phyloP scores from a whole-genome alignment of 2,329 filamentous ascomycete genomes.

The Calonectria pteridis region DNA sequence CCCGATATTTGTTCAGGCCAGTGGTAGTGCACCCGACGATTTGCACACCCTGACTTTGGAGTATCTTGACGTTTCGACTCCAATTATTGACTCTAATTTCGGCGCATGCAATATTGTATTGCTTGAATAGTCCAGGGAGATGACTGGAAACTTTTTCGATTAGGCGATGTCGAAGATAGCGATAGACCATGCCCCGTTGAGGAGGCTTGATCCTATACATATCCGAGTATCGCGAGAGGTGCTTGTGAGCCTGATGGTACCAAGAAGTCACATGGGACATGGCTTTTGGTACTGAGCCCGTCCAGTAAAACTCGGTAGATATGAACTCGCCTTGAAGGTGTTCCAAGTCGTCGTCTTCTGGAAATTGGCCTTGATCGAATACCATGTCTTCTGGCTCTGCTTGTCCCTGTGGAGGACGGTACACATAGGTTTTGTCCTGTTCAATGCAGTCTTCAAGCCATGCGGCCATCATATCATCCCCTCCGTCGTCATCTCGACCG shows the following conservation, averaged over 20 bases:
- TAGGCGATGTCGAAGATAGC: slow-evolving; percentile 68
- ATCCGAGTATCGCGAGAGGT: slow-evolving; percentile 53
- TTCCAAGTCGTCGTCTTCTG: slow-evolving; percentile 47
- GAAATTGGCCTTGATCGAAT: slow-evolving; percentile 8
- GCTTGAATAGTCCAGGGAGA: slow-evolving; percentile 63
- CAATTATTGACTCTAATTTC: slow-evolving; percentile 69
- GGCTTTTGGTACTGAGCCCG: slow-evolving; percentile 25
- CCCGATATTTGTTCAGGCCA: slow-evolving; percentile 83
- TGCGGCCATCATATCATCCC: slow-evolving; percentile 9
- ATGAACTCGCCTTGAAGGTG: slow-evolving; percentile 69
- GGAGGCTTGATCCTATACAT: slow-evolving; percentile 70
- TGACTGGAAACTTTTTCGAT: slow-evolving; percentile 60
- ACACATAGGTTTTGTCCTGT: slow-evolving; percentile 36
- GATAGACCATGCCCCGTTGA: slow-evolving; percentile 75
- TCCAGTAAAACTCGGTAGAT: slow-evolving; percentile 35
- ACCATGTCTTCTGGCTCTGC: slow-evolving; percentile 16
- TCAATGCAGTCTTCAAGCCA: slow-evolving; percentile 38
- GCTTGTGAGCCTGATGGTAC: slow-evolving; percentile 27
- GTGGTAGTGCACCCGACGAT: slow-evolving; percentile 81
- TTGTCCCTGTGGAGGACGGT: slow-evolving; percentile 36
- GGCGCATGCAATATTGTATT: slow-evolving; percentile 63
- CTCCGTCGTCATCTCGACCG: neutral
- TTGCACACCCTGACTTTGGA: slow-evolving; percentile 54
- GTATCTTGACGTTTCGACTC: slow-evolving; percentile 65
- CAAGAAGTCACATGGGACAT: slow-evolving; percentile 26